Evolutionary conservation across 306 rosid genomes (phyloP).

Genomic region (Ziziphus jujuba): DNA sequence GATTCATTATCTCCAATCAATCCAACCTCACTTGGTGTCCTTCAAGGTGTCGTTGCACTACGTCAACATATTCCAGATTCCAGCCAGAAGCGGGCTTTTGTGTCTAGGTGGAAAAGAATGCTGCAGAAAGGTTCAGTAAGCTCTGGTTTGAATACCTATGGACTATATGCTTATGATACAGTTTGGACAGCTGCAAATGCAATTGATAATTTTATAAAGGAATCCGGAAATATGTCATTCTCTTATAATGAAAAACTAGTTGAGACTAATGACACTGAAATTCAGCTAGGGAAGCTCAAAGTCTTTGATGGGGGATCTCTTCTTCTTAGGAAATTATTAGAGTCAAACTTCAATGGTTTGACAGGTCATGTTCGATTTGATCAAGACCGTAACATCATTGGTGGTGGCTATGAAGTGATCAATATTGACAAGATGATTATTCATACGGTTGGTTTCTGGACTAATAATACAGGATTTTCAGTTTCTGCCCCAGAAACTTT

Average conservation of each 20-base stretch:
- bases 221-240: slow-evolving; percentile 54
- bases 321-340: slow-evolving; percentile 48
- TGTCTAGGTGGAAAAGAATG: slow-evolving; percentile 61
- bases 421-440: slow-evolving; percentile 54
- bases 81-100: slow-evolving; percentile 40
- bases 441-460: slow-evolving; percentile 73
- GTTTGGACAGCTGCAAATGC: slow-evolving; percentile 75
- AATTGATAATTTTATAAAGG: slow-evolving; percentile 49
- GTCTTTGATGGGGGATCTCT: slow-evolving; percentile 64
- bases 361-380: slow-evolving; percentile 64
- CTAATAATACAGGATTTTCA: slow-evolving; percentile 63
- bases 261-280: slow-evolving; percentile 31
- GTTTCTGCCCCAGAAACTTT: slow-evolving; percentile 59
- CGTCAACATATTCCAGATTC: slow-evolving; percentile 75
- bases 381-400: slow-evolving; percentile 48
- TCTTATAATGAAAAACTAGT: slow-evolving; percentile 33
- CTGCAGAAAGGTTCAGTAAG: slow-evolving; percentile 40
- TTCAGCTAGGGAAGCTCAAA: slow-evolving; percentile 66
- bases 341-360: slow-evolving; percentile 69
- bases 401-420: slow-evolving; percentile 72
- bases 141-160: slow-evolving; percentile 57
- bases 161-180: slow-evolving; percentile 80
- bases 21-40: slow-evolving; percentile 40
- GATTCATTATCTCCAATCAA: slow-evolving; percentile 52
- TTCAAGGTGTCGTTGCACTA: slow-evolving; percentile 82